Evolutionary conservation across 306 rosid genomes (phyloP), one percentile per base, ranked within the genome.

Genomic region (Citrullus mucosospermus): DNA sequence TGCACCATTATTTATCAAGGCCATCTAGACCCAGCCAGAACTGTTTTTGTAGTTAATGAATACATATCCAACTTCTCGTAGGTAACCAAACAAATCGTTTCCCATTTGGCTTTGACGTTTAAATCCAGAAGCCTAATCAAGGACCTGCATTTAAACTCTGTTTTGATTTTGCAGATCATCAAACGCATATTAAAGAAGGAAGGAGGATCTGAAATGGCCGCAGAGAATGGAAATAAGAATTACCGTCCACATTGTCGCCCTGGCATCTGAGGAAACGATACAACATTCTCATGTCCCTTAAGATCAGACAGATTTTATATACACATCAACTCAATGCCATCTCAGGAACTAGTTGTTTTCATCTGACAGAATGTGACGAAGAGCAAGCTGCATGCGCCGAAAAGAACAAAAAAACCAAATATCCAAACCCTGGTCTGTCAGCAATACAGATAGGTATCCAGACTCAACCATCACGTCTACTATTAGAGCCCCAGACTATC

Each of bases 201-300:
- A 77, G 81, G 93, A 91, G 73, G 56, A 73, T 88, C 84, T 89
- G 54, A 93, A 91, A 84, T 93, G 97, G 97, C 91, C 89, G 39
- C 93, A 90, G 67, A 91, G 97, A 83, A 85, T 93, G 91, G 88
- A 86, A 67, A 88, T 91, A 13, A 48, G 54, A 48, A 3, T 3
- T 48, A 48, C 54, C 16, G 54, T 48, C 54, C 17, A 4, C 46
- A 43, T 7, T 46, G 53, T 2, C 4, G 15, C 16, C 46, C 46
- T 48, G 90, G 90, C 38, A 81, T 91, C 72, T 85, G 61, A 68
- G 94, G 98, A 28, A 93, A 91, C 81, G 78, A 82, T 93, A 91
- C 61, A 83, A 81, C 65, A 88, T 88, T 82, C 97, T 91, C 28
- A 80, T 89, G 81, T 82, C 87, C 59, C 78, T 82, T 48, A 86